Evolutionary conservation across 441 rosid genomes (phyloP).

Genomic region (Eutrema salsugineum): DNA sequence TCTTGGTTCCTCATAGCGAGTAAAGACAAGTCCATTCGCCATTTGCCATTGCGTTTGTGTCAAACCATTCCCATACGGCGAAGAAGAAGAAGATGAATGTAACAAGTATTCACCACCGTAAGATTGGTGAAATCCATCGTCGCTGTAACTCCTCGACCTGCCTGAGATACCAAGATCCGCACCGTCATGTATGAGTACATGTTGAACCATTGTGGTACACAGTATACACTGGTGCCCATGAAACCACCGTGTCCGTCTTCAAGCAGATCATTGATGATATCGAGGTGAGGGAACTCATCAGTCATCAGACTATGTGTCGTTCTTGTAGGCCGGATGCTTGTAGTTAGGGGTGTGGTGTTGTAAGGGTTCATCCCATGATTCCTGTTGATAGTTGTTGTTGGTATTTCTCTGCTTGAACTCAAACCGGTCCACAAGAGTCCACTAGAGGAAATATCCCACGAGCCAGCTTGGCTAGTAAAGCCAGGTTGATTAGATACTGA

Average conservation of each 20-base stretch:
- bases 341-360: constrained; percentile 2
- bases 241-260: constrained; percentile 69
- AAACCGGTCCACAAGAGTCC: constrained; percentile 57
- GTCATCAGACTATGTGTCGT: constrained; percentile 46
- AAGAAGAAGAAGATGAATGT: constrained; percentile 31
- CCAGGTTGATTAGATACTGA: constrained; percentile 41
- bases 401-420: constrained; percentile 7
- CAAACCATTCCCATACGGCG: constrained; percentile 47
- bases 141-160: constrained; percentile 68
- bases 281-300: constrained; percentile 93
- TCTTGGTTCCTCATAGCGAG: constrained; percentile 53
- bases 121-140: constrained; percentile 46
- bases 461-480: constrained; percentile 43
- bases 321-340: constrained; percentile 13
- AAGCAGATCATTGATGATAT: constrained; percentile 89
- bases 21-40: constrained; percentile 59
- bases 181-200: constrained; percentile 48
- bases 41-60: constrained; percentile 69
- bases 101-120: constrained; percentile 31
- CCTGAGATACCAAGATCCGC: constrained; percentile 41
- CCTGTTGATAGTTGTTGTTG: not conserved
- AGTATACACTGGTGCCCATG: constrained; percentile 36
- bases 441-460: constrained; percentile 30
- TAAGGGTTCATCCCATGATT: constrained; percentile 9
- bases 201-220: constrained; percentile 42